Conservation (phyloP, 371 early-diverging fungal species). For the Amoeboaphelidium protococcarum region DNA sequence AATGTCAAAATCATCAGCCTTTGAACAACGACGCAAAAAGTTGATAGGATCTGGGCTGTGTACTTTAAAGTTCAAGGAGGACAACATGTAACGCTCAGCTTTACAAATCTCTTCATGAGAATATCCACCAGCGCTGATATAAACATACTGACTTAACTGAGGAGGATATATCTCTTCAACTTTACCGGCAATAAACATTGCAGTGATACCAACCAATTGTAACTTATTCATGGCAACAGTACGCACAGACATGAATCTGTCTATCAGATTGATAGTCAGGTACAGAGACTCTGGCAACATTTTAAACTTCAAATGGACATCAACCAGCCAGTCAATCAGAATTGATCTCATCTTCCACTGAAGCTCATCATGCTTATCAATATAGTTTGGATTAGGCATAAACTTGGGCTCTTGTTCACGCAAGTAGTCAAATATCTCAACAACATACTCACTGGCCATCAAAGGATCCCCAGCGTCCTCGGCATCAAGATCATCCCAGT, state of each 20-base stretch:
- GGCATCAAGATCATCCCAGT: slow-evolving; percentile 29
- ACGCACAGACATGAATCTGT: slow-evolving; percentile 75
- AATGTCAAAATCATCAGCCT: slow-evolving; percentile 60
- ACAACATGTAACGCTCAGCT: slow-evolving; percentile 71
- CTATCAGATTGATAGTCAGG: slow-evolving; percentile 79
- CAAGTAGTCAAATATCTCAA: slow-evolving; percentile 66
- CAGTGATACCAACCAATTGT: slow-evolving; percentile 87
- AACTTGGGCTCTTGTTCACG: slow-evolving; percentile 31
- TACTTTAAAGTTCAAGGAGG: slow-evolving; percentile 47
- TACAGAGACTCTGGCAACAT: slow-evolving; percentile 90
- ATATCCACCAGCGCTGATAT: slow-evolving; percentile 46
- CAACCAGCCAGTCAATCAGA: slow-evolving; percentile 73
- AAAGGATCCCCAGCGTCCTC: slow-evolving; percentile 44
- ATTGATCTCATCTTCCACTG: slow-evolving; percentile 77
- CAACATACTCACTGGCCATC: slow-evolving; percentile 71
- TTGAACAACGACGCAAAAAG: slow-evolving; percentile 66
- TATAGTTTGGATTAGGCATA: slow-evolving; percentile 54
- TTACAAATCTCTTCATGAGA: slow-evolving; percentile 48
- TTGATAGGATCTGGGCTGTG: slow-evolving; percentile 63
- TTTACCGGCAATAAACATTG: slow-evolving; percentile 82
- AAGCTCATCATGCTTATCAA: slow-evolving; percentile 56
- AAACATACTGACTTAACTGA: slow-evolving; percentile 43
- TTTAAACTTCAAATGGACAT: slow-evolving; percentile 64
- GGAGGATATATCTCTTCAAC: slow-evolving; percentile 85
- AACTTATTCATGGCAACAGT: slow-evolving; percentile 59